phyloP scores from a whole-genome alignment of 495 filamentous ascomycete species.

The Penicillium roqueforti region DNA sequence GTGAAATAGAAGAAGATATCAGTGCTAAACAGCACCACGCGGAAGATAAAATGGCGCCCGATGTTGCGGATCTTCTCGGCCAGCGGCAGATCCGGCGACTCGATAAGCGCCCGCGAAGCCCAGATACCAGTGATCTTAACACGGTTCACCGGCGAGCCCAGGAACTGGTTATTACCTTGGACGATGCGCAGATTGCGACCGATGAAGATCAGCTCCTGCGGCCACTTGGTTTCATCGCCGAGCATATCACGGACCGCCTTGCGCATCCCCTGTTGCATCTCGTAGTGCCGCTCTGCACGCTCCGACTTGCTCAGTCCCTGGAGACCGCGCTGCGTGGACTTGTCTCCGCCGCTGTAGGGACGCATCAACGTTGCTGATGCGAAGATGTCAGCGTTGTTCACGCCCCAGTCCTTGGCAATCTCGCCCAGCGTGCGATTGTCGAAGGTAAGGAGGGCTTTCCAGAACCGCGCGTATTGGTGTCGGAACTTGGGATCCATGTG shows the following conservation, averaged over 20 bases:
- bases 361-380: constrained; percentile 84
- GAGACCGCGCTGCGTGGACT: constrained; percentile 56
- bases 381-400: constrained; percentile 85
- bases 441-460: constrained; percentile 89
- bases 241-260: constrained; percentile 80
- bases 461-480: constrained; percentile 86
- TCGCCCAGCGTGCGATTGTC: constrained; percentile 75
- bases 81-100: constrained; percentile 58
- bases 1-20: constrained; percentile 82
- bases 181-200: constrained; percentile 94
- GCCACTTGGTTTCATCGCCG: constrained; percentile 87
- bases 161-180: constrained; percentile 73
- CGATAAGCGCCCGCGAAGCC: constrained; percentile 75
- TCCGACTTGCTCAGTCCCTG: constrained; percentile 55
- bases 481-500: constrained; percentile 80
- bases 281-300: constrained; percentile 59
- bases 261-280: constrained; percentile 80
- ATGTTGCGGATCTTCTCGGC: constrained; percentile 53
- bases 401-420: constrained; percentile 75
- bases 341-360: constrained; percentile 82
- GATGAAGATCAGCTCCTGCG: constrained; percentile 90
- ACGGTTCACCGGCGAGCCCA: constrained; percentile 90
- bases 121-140: constrained; percentile 92
- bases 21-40: constrained; percentile 66
- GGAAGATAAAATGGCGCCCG: constrained; percentile 73